Evolutionary conservation across 2,329 filamentous ascomycete genomes (phyloP).

Genomic region (Aspergillus ruber): DNA sequence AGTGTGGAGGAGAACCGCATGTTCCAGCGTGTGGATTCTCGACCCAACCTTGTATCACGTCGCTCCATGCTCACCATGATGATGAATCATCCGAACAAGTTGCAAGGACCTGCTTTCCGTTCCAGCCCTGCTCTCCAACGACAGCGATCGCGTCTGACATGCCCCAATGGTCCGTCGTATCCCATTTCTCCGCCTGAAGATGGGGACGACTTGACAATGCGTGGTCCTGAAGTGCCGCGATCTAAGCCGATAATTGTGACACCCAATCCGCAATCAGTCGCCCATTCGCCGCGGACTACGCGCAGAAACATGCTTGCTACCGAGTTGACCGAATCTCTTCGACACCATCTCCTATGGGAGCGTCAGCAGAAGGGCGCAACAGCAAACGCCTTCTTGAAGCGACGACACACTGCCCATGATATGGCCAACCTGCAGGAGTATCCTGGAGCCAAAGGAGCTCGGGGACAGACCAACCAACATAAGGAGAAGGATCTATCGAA

Average conservation of each 20-base stretch:
- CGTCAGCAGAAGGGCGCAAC: conserved; percentile 89
- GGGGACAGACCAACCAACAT: conserved; percentile 30
- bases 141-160: conserved; percentile 53
- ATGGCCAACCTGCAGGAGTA: conserved; percentile 81
- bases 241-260: conserved; percentile 77
- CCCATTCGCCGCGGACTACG: conserved; percentile 84
- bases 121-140: conserved; percentile 39
- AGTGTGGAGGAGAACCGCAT: conserved; percentile 65
- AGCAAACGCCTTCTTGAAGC: conserved; percentile 80
- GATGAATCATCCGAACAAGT: conserved; percentile 74
- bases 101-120: conserved; percentile 54
- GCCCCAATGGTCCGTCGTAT: conserved; percentile 61
- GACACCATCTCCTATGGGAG: conserved; percentile 89
- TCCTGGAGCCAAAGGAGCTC: conserved; percentile 53
- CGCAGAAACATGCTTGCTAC: conserved; percentile 92
- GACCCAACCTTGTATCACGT: conserved; percentile 74
- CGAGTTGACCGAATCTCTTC: conserved; percentile 86
- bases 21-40: conserved; percentile 88
- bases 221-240: conserved; percentile 57
- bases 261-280: conserved; percentile 61
- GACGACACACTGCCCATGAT: conserved; percentile 84
- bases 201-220: conserved; percentile 57
- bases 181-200: conserved; percentile 53
- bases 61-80: conserved; percentile 85
- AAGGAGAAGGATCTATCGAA: conserved; percentile 49